Base-by-base conservation (phyloP, 1,139 yeast species). In the Pichia sp. region DNA sequence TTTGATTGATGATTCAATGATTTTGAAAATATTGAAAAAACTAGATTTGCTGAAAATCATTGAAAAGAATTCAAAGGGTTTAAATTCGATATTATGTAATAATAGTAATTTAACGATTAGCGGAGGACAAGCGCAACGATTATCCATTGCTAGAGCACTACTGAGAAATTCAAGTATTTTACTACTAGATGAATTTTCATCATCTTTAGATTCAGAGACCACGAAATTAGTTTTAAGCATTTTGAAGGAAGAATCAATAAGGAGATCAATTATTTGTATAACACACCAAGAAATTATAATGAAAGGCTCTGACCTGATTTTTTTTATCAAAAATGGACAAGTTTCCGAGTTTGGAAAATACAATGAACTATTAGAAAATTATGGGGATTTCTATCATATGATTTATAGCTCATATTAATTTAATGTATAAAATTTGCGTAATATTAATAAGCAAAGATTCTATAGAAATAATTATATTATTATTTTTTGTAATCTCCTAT, bases 101-200 rank as follows among this genome's bases (percentile, higher is more conserved):
- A 50, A 60, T 9, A 57, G 61, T 4, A 71, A 69, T 36, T 66
- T 77, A 1, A 59, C 79, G 47, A 64, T 85, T 35, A 85, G 95
- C 3, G 87, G 90, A 39, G 96, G 96, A 3, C 96, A 87, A 63
- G 73, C 83, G 8, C 95, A 87, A 62, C 68, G 95, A 51, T 63
- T 87, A 18, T 77, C 89, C 0, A 79, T 87, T 52, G 90, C 87
- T 0, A 74, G 96, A 52, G 89, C 94, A 0, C 54, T 87, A 22
- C 56, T 86, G 4, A 67, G 88, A 44, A 69, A 72, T 43, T 89
- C 95, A 0, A 71, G 72, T 43, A 64, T 87, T 7, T 65, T 86
- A 48, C 70, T 87, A 3, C 66, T 87, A 46, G 96, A 87, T 64
- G 96, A 87, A 60, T 83, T 88, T 53, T 85, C 95, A 0, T 79